phyloP scores from a whole-genome alignment of 176 grass and related monocot species.

The Cenchrus purpureus region DNA sequence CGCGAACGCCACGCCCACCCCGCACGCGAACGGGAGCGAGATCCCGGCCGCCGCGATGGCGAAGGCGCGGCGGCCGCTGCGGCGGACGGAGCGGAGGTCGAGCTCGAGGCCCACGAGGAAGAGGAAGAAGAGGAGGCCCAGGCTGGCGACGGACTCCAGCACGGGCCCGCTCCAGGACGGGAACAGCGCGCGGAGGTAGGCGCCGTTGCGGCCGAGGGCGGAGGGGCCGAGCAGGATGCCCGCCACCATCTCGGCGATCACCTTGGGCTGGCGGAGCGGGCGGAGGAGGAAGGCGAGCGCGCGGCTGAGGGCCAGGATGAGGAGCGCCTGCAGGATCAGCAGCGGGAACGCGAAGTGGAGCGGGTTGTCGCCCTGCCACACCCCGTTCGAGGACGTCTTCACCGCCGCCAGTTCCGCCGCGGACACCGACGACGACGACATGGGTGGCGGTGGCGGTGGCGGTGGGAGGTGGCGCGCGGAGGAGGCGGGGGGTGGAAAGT shows the following conservation, averaged over 20 bases:
- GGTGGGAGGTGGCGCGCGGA: background rate
- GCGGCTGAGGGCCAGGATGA: slow-evolving; percentile 73
- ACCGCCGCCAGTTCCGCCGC: slow-evolving; percentile 55
- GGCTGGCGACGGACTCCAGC: slow-evolving; percentile 82
- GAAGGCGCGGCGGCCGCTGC: slow-evolving; percentile 65
- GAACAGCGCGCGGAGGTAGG: slow-evolving; percentile 68
- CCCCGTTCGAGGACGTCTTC: slow-evolving; percentile 79
- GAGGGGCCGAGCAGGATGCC: slow-evolving; percentile 85
- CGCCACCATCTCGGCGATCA: slow-evolving; percentile 86
- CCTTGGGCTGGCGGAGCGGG: slow-evolving; percentile 87
- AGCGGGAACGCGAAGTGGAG: slow-evolving; percentile 91
- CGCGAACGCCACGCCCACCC: slow-evolving; percentile 66
- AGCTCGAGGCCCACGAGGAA: slow-evolving; percentile 91
- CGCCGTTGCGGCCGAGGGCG: slow-evolving; percentile 66
- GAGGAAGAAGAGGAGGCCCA: slow-evolving; percentile 91
- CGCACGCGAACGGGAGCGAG: slow-evolving; percentile 77
- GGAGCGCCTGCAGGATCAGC: slow-evolving; percentile 64
- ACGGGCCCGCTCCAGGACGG: slow-evolving; percentile 78
- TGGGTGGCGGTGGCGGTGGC: background rate
- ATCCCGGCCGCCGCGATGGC: slow-evolving; percentile 69
- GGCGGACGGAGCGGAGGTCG: slow-evolving; percentile 66
- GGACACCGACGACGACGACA: slow-evolving; percentile 23
- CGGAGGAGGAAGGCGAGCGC: slow-evolving; percentile 68
- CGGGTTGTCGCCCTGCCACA: slow-evolving; percentile 90
- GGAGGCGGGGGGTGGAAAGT: background rate